Evolutionary conservation across 2,329 filamentous ascomycete genomes (phyloP).

Genomic region (Phoma sp.): DNA sequence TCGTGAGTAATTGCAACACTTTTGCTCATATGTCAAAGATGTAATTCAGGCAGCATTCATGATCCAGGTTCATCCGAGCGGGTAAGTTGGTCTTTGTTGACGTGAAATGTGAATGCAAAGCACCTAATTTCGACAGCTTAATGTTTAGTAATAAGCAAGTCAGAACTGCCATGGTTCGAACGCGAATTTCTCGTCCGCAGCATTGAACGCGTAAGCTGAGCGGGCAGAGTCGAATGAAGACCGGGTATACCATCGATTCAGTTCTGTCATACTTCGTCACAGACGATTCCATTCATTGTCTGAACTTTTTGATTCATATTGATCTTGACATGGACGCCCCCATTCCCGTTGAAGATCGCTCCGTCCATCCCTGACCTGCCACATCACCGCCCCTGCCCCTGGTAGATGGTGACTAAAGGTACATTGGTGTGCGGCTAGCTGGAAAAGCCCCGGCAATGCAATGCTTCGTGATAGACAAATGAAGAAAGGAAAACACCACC

Average conservation of each 20-base stretch:
- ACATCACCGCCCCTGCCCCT: constrained; percentile 40
- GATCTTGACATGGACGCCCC: constrained; percentile 51
- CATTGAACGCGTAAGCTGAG: neutral
- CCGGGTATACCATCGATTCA: constrained; percentile 19
- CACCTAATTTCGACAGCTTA: too few species aligned
- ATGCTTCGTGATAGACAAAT: constrained; percentile 49
- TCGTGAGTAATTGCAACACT: too few species aligned
- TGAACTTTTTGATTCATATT: constrained; percentile 51
- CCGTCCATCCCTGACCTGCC: constrained; percentile 38
- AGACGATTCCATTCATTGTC: constrained; percentile 32
- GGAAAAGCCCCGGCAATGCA: constrained; percentile 50
- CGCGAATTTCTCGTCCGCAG: too few species aligned
- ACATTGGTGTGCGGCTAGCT: constrained; percentile 48
- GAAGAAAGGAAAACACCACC: constrained; percentile 45
- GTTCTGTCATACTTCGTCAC: constrained; percentile 23
- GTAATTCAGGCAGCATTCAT: neutral
- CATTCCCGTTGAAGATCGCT: constrained; percentile 48
- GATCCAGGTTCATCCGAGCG: neutral
- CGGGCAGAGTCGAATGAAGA: neutral
- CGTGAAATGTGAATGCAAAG: neutral
- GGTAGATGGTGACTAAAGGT: constrained; percentile 46
- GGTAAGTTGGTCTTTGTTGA: neutral
- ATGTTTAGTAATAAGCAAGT: too few species aligned
- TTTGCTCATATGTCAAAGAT: too few species aligned
- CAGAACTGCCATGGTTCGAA: too few species aligned